Percentiles rank a stretch among this genome's conserved stretches.
phyloP scores from a whole-genome alignment of 768 basidiomycete genomes.

The Leccinum uliginosum region DNA sequence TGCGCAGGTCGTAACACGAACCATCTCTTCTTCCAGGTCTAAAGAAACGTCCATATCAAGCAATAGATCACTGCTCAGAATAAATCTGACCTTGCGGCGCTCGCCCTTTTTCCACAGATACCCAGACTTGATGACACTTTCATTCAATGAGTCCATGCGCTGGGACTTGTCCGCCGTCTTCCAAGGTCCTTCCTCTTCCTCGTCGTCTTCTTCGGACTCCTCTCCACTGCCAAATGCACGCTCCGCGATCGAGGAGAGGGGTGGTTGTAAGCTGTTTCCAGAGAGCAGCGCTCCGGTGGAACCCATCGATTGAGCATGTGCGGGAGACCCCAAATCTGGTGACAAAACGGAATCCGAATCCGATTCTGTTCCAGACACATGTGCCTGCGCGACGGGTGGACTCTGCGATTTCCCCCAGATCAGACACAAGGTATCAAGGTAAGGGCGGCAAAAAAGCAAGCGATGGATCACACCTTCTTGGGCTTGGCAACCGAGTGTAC shows the following conservation, averaged over 20 bases:
- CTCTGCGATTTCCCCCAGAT: constrained; percentile 24
- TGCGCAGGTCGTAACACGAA: constrained; percentile 92
- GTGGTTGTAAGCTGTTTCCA: constrained; percentile 40
- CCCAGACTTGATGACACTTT: constrained; percentile 81
- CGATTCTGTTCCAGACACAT: constrained; percentile 75
- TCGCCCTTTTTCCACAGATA: constrained; percentile 99
- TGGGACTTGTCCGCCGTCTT: constrained; percentile 44
- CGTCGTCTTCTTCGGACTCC: constrained; percentile 74
- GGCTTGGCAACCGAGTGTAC: constrained; percentile 60
- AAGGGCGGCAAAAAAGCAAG: background rate
- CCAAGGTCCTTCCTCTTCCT: constrained; percentile 65
- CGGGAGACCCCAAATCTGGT: constrained; percentile 46
- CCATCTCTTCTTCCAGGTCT: constrained; percentile 99
- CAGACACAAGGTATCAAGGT: constrained; percentile 8
- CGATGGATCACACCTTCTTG: constrained; percentile 37
- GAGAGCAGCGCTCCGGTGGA: constrained; percentile 27
- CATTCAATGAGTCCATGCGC: constrained; percentile 49
- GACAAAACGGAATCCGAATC: constrained; percentile 73
- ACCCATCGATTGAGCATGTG: constrained; percentile 32
- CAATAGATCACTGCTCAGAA: background rate
- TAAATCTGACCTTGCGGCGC: constrained; percentile 75
- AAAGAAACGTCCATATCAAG: constrained; percentile 7
- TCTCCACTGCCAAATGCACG: constrained; percentile 66
- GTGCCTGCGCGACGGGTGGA: constrained; percentile 27
- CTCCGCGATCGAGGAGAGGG: constrained; percentile 76